Evolutionary conservation across 1,139 yeast species (phyloP).

Genomic region (Hemisphaericaspora lyxosophila): DNA sequence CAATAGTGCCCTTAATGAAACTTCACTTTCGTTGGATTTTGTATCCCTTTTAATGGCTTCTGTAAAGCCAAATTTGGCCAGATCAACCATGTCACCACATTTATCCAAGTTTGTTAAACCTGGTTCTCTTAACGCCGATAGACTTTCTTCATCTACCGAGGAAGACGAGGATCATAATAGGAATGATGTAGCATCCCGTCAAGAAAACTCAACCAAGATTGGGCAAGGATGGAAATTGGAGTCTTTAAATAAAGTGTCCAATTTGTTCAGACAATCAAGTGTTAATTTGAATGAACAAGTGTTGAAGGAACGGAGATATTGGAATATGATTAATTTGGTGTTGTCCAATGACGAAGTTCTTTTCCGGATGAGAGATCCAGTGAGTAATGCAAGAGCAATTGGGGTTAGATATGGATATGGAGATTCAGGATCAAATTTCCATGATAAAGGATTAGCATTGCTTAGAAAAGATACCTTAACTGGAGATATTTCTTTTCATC

Average conservation of each 20-base stretch:
- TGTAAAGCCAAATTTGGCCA: conserved; percentile 79
- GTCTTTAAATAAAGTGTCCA: conserved; percentile 58
- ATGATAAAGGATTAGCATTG: conserved; percentile 74
- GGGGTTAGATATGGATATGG: conserved; percentile 90
- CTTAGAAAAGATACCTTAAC: conserved; percentile 42
- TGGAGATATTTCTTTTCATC: conserved; percentile 38
- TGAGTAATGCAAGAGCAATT: conserved; percentile 46
- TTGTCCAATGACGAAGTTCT: conserved; percentile 65
- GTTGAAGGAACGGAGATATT: conserved; percentile 64
- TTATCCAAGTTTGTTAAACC: conserved; percentile 73
- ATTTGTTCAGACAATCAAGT: conserved; percentile 52
- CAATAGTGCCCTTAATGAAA: conserved; percentile 77
- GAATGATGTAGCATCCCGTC: conserved; percentile 4
- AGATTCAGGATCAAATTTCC: conserved; percentile 80
- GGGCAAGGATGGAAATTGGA: conserved; percentile 88
- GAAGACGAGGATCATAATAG: conserved; percentile 16
- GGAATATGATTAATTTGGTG: conserved; percentile 61
- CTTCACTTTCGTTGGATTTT: conserved; percentile 84
- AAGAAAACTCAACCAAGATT: conserved; percentile 38
- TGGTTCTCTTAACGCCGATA: conserved; percentile 77
- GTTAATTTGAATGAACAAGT: conserved; percentile 54
- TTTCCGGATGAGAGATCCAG: conserved; percentile 63
- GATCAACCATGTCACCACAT: conserved; percentile 87
- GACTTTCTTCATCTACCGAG: conserved; percentile 33
- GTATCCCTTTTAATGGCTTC: conserved; percentile 82